phyloP scores from a whole-genome alignment of 192 early-diverging fungal genomes.

The Dissophora globulifera region DNA sequence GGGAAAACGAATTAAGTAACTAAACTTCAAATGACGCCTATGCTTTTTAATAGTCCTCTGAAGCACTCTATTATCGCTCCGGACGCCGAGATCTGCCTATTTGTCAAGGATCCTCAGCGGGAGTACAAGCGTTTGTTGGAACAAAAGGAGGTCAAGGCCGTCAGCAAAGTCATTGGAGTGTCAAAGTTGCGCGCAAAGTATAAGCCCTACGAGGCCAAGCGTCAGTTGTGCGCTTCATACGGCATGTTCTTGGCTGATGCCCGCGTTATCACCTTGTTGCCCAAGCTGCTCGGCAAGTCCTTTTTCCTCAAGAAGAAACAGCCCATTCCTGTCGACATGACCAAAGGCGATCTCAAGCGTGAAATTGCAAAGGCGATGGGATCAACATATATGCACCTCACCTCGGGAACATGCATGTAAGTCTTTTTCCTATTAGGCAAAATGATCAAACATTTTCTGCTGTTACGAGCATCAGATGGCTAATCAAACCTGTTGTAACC shows the following conservation, averaged over 20 bases:
- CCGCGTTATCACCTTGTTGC: slow-evolving; percentile 77
- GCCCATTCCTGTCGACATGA: slow-evolving; percentile 79
- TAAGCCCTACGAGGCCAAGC: slow-evolving; percentile 82
- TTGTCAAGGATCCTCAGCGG: slow-evolving; percentile 87
- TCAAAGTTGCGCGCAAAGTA: slow-evolving; percentile 83
- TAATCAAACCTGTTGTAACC: too few relatives aligned
- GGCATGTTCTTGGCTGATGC: slow-evolving; percentile 93
- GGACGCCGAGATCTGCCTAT: slow-evolving; percentile 84
- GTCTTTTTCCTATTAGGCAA: slow-evolving; percentile 1
- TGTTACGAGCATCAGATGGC: too few relatives aligned
- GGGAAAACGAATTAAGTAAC: too few relatives aligned
- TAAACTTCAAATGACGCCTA: too few relatives aligned
- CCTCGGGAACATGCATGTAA: slow-evolving; percentile 72
- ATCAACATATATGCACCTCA: slow-evolving; percentile 72
- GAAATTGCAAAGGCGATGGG: slow-evolving; percentile 70
- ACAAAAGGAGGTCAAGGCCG: slow-evolving; percentile 66
- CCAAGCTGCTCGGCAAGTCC: slow-evolving; percentile 81
- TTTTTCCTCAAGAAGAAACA: slow-evolving; percentile 89
- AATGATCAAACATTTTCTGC: too few relatives aligned
- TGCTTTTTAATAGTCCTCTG: slow-evolving; percentile 80
- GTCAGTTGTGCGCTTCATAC: slow-evolving; percentile 77
- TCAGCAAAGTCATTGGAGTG: slow-evolving; percentile 81
- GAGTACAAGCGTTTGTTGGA: slow-evolving; percentile 80
- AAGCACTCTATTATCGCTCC: slow-evolving; percentile 70
- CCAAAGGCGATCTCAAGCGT: slow-evolving; percentile 62